Conservation (phyloP, 2,329 filamentous ascomycete genomes). For the Camillea tinctor region DNA sequence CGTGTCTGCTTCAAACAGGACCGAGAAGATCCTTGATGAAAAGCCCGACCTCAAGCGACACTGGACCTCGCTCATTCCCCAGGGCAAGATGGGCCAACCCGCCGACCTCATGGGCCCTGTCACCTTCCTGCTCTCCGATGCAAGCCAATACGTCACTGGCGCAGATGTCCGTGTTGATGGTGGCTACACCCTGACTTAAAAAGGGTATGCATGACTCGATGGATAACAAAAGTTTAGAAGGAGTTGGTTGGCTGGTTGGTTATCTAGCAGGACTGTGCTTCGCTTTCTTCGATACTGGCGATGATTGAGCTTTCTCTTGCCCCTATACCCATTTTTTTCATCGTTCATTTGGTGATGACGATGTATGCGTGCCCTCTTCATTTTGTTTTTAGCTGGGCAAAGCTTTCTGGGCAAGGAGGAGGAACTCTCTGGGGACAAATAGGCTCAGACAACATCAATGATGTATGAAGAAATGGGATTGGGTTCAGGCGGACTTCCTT, state of each 20-base stretch:
- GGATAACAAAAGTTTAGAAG: not conserved
- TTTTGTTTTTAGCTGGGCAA: not conserved
- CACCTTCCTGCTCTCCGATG: conserved; percentile 80
- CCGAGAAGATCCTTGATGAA: conserved; percentile 89
- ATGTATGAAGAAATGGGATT: not conserved
- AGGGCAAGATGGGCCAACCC: conserved; percentile 89
- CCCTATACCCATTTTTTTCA: not conserved
- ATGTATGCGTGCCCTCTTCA: not conserved
- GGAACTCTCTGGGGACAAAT: not conserved
- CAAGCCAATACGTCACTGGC: conserved; percentile 68
- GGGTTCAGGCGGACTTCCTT: not conserved
- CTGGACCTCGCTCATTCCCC: conserved; percentile 90
- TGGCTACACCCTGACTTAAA: conserved; percentile 79
- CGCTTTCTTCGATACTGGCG: not conserved
- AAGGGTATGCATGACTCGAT: not conserved
- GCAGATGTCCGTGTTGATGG: conserved; percentile 82
- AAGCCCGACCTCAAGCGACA: conserved; percentile 86
- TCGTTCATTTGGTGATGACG: not conserved
- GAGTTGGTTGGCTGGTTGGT: not conserved
- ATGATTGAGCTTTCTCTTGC: not conserved
- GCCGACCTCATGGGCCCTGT: conserved; percentile 93
- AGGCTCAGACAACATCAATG: not conserved
- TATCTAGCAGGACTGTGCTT: not conserved
- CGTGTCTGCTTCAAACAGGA: conserved; percentile 49
- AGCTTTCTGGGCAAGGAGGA: not conserved